Evolutionary conservation across 2,329 filamentous ascomycete genomes (phyloP).

Genomic region (Emmonsia crescens): DNA sequence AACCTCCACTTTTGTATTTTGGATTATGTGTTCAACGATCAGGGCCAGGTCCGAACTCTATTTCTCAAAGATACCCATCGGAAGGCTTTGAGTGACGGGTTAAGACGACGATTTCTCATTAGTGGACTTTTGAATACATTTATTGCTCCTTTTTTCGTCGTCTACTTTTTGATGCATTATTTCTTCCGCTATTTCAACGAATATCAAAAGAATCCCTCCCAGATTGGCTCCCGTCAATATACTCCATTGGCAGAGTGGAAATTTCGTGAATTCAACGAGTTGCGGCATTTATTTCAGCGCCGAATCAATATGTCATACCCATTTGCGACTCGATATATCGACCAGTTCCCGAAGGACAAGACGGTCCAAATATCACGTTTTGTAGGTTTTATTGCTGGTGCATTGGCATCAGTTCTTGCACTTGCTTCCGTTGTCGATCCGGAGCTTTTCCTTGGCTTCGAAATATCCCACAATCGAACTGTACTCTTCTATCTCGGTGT

Average conservation of each 20-base stretch:
- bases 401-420: conserved; percentile 74
- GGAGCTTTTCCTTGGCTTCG: conserved; percentile 82
- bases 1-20: conserved; percentile 82
- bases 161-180: conserved; percentile 77
- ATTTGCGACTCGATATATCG: conserved; percentile 81
- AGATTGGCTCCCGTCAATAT: conserved; percentile 79
- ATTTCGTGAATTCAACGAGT: conserved; percentile 94
- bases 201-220: conserved; percentile 85
- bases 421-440: conserved; percentile 79
- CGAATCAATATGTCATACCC: conserved; percentile 90
- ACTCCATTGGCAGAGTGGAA: conserved; percentile 95
- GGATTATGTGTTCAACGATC: conserved; percentile 85
- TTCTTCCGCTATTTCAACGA: conserved; percentile 96
- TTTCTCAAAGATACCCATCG: conserved; percentile 79
- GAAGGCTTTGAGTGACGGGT: conserved; percentile 62
- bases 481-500: conserved; percentile 84
- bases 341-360: conserved; percentile 94
- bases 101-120: conserved; percentile 69
- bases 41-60: conserved; percentile 74
- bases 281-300: conserved; percentile 82
- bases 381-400: conserved; percentile 76
- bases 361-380: conserved; percentile 76
- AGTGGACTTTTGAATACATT: conserved; percentile 78
- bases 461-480: conserved; percentile 78
- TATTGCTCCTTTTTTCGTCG: conserved; percentile 75